phyloP scores from a whole-genome alignment of 192 early-diverging fungal genomes.

The Coemansia sp. region DNA sequence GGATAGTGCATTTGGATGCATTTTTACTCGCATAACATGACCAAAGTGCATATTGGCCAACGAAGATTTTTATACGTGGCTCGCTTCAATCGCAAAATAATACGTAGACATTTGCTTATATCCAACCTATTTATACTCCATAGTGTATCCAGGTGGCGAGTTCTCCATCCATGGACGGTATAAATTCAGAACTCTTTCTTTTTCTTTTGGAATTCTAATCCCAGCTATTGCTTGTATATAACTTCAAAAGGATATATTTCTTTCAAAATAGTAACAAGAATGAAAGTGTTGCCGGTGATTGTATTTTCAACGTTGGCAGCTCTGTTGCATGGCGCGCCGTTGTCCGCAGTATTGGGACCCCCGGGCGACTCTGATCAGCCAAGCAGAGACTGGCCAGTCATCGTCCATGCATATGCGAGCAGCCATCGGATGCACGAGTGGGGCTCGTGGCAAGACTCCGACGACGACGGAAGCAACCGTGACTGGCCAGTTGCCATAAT shows the following conservation, averaged over 20 bases:
- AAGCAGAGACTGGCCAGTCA: conserved; percentile 45
- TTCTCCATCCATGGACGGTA: neutral
- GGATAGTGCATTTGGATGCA: neutral
- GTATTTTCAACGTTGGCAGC: conserved; percentile 4
- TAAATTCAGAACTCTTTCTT: neutral
- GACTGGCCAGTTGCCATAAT: conserved; percentile 48
- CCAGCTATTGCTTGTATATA: neutral
- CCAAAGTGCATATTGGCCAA: conserved; percentile 1
- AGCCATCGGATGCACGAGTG: neutral
- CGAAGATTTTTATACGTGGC: neutral
- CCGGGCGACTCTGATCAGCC: conserved; percentile 24
- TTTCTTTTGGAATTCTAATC: neutral
- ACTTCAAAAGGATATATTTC: neutral
- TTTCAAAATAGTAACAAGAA: neutral
- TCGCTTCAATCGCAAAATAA: neutral
- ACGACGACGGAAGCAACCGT: conserved; percentile 10
- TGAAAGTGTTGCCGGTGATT: neutral
- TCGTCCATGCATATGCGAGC: conserved; percentile 14
- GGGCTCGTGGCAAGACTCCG: neutral
- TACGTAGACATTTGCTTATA: neutral
- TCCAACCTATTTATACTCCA: neutral
- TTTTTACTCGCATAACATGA: neutral
- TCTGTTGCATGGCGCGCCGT: neutral
- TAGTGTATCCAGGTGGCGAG: no score
- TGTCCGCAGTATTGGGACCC: conserved; percentile 6